These are phyloP conservation scores for Pichia sp. DNA, from an alignment of 1,139 yeast genomes.

Conservation along the genomic window DNA sequence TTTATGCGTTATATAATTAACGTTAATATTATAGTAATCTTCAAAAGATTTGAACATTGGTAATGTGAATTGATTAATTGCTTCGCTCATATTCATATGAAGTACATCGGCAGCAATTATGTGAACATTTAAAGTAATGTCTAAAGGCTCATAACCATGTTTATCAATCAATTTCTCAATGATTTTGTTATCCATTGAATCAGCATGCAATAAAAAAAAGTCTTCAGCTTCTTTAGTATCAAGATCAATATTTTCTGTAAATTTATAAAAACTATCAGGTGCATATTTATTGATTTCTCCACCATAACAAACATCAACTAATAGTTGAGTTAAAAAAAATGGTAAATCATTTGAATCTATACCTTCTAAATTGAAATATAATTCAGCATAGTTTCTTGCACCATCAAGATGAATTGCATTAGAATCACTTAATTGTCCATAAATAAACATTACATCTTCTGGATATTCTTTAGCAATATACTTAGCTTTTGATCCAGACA, in stretches of 20 bases:
- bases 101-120: constrained; percentile 43
- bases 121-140: constrained; percentile 55
- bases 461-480: constrained; percentile 9
- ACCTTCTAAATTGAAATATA: constrained; percentile 41
- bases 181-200: constrained; percentile 8
- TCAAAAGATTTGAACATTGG: constrained; percentile 40
- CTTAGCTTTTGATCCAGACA: constrained; percentile 6
- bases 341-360: constrained; percentile 57
- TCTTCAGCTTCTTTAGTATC: background rate
- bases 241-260: background rate
- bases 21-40: constrained; percentile 54
- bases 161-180: background rate
- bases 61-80: constrained; percentile 37
- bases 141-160: constrained; percentile 1
- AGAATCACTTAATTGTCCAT: constrained; percentile 30
- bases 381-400: constrained; percentile 37
- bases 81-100: constrained; percentile 47
- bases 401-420: constrained; percentile 36
- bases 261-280: constrained; percentile 14
- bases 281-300: constrained; percentile 36
- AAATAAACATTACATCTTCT: constrained; percentile 27
- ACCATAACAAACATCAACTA: constrained; percentile 47
- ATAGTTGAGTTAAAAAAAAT: constrained; percentile 49
- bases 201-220: constrained; percentile 8
- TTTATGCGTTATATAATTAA: constrained; percentile 34